These are phyloP conservation scores for Penicillium crustosum DNA, from an alignment of 2,329 filamentous ascomycete genomes.

Conservation along the genomic window DNA sequence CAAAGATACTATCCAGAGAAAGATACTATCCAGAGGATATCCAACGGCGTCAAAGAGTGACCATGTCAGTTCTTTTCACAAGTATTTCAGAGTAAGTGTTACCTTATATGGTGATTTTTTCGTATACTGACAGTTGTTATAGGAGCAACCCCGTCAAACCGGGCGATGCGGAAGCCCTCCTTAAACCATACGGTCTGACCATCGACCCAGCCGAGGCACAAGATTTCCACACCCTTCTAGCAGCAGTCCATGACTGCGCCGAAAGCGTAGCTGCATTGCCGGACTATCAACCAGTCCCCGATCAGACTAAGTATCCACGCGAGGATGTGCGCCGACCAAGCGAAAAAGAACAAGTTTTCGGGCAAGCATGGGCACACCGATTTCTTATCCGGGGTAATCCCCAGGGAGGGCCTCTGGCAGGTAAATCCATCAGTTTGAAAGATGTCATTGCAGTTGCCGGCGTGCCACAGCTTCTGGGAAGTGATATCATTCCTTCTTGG, in stretches of 20 bases:
- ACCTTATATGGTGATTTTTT: neutral
- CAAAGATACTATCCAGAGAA: neutral
- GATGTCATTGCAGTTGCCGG: slow-evolving; percentile 57
- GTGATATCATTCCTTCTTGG: slow-evolving; percentile 52
- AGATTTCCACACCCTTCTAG: slow-evolving; percentile 52
- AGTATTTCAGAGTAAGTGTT: slow-evolving; percentile 28
- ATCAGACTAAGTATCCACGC: slow-evolving; percentile 48
- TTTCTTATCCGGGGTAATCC: slow-evolving; percentile 46
- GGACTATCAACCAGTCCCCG: slow-evolving; percentile 49
- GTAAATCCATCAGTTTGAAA: slow-evolving; percentile 54
- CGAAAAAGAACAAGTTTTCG: slow-evolving; percentile 46
- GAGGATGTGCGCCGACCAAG: slow-evolving; percentile 45
- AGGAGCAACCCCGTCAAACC: slow-evolving; percentile 43
- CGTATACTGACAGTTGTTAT: neutral
- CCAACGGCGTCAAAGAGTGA: neutral
- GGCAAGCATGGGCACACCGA: slow-evolving; percentile 54
- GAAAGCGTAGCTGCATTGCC: slow-evolving; percentile 46
- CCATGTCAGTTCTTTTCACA: slow-evolving; percentile 33
- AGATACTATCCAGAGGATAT: neutral
- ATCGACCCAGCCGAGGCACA: slow-evolving; percentile 40
- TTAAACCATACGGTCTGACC: slow-evolving; percentile 40
- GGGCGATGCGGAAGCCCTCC: slow-evolving; percentile 41
- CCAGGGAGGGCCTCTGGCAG: slow-evolving; percentile 33
- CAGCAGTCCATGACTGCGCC: slow-evolving; percentile 54
- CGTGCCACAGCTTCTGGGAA: slow-evolving; percentile 56